phyloP scores from a whole-genome alignment of 371 early-diverging fungal species.

The Rhizopus stolonifer region DNA sequence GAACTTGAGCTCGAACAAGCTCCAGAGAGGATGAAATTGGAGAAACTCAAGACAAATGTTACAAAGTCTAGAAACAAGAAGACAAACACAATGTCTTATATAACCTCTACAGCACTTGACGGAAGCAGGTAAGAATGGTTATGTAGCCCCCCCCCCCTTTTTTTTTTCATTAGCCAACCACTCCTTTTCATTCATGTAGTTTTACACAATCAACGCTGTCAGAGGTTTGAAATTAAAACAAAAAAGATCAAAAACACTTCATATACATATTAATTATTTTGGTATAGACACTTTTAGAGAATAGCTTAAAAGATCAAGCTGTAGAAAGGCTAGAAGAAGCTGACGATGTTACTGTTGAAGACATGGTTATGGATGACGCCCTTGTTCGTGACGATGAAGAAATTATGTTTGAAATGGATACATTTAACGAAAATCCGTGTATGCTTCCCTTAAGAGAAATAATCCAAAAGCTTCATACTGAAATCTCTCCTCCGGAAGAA shows the following conservation, averaged over 20 bases:
- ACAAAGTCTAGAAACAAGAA: neutral
- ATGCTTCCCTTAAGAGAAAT: conserved; percentile 54
- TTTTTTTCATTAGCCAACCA: neutral
- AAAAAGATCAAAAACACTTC: neutral
- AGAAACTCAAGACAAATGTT: conserved; percentile 37
- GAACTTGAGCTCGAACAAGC: conserved; percentile 25
- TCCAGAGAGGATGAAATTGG: conserved; percentile 33
- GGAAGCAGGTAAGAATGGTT: conserved; percentile 36
- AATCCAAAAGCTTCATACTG: conserved; percentile 49
- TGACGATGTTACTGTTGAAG: neutral
- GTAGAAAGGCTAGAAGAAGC: neutral
- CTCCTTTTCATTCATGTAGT: conserved; percentile 6
- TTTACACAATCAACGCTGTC: conserved; percentile 29
- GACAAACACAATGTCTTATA: conserved; percentile 12
- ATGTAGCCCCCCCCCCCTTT: too few species aligned
- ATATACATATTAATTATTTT: neutral
- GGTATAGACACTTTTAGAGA: conserved; percentile 19
- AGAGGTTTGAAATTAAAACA: too few species aligned
- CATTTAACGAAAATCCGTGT: conserved; percentile 60
- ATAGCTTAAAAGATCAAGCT: neutral
- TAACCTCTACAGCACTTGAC: conserved; percentile 27
- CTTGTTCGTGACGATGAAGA: neutral
- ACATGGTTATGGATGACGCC: conserved; percentile 1
- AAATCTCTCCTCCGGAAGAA: conserved; percentile 36
- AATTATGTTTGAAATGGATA: conserved; percentile 44